Base-by-base conservation (phyloP, 768 basidiomycete genomes). In the Serendipita sp. region DNA sequence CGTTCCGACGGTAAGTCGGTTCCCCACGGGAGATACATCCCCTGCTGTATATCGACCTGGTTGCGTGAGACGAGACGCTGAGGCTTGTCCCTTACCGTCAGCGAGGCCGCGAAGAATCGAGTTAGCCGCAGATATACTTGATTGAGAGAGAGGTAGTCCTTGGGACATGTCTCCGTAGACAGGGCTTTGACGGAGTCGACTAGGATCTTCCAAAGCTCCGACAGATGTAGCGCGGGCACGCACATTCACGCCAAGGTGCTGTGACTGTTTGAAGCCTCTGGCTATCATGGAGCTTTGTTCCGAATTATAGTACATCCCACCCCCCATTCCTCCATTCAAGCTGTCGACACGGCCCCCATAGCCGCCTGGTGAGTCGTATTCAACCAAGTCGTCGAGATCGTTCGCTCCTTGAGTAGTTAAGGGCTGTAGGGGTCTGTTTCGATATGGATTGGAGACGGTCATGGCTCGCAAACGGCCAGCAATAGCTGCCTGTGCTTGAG, bases 381-480 rank as follows among this genome's bases (percentile, higher is more conserved):
- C 77, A 65, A 86, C 83, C 70, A 88, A 87, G 68, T 83, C 80
- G 60, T 90, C 88, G 63, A 89, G 86, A 63, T 90, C 89, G 16
- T 88, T 86, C 66, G 85, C 83, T 47, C 81, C 78, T 37, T 72
- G 79, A 1, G 86, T 81, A 1, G 86, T 83, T 45, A 89, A 75
- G 66, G 88, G 77, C 78, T 45, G 45, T 56, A 83, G 78, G 65
- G 86, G 77, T 67, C 86, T 79, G 63, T 79, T 77, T 67, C 89
- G 83, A 73, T 92, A 93, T n/a, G 92, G 89, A 72, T 90, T 88
- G 11, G 93, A 95, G 15, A 97, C 92, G 0, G 93, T 97, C 71
- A 82, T 93, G 15, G 93, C 92, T 7, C 93, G 85, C 72, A 85
- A 76, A 67, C 93, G 83, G 62, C 86, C 86, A 32, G 89, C 86